These are phyloP conservation scores for Nitzschia putrida DNA, from an alignment of 108 stramenopile genomes.

Conservation along the genomic window DNA sequence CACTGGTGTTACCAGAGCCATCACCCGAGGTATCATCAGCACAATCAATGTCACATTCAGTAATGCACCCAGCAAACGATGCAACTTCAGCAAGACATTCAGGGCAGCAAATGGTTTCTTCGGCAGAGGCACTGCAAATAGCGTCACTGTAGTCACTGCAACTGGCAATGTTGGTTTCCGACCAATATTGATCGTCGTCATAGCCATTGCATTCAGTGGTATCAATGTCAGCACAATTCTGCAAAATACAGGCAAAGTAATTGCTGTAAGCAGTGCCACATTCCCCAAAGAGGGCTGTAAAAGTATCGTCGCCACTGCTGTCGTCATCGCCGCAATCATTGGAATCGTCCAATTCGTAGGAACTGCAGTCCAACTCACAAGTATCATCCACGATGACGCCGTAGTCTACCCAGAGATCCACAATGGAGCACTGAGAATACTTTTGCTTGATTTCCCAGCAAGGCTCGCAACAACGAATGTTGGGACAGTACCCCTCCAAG, in stretches of 20 bases:
- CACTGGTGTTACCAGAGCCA: neutral
- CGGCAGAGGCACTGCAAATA: neutral
- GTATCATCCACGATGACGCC: neutral
- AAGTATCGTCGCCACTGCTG: neutral
- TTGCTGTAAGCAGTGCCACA: neutral
- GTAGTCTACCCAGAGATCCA: neutral
- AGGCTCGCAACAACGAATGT: neutral
- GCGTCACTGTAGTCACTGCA: neutral
- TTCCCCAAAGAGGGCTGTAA: too few species aligned
- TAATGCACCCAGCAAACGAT: neutral
- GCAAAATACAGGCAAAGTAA: neutral
- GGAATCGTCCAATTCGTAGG: neutral
- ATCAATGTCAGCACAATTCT: neutral
- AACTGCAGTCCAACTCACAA: neutral
- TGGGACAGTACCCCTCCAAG: neutral
- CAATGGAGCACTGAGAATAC: neutral
- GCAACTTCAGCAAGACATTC: neutral
- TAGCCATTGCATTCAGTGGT: neutral
- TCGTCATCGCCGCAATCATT: neutral
- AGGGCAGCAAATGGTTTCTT: constrained; percentile 1
- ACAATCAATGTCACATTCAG: neutral
- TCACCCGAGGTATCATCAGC: neutral
- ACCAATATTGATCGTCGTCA: neutral
- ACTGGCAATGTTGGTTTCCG: neutral
- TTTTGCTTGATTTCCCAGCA: neutral